Evolutionary conservation across 371 early-diverging fungal genomes (phyloP).

Genomic region (Coemansia linderi): DNA sequence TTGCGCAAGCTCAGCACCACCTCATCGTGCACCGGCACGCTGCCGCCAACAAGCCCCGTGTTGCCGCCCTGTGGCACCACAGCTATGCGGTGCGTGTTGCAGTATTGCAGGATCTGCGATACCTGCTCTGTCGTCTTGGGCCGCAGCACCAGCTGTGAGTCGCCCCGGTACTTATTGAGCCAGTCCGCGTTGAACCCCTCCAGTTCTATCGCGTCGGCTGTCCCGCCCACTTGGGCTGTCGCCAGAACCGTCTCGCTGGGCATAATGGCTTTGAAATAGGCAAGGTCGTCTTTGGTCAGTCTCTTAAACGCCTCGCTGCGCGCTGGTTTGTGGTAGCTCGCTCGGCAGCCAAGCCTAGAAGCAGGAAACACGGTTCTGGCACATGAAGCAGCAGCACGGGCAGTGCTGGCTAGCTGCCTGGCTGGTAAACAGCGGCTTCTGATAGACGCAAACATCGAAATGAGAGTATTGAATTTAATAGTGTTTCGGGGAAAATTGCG

Average conservation of each 20-base stretch:
- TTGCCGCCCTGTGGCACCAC: constrained; percentile 98
- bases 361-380: not conserved
- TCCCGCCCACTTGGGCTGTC: constrained; percentile 49
- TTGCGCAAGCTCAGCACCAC: constrained; percentile 75
- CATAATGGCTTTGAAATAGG: constrained; percentile 33
- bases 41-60: constrained; percentile 90
- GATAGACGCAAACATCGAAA: not conserved
- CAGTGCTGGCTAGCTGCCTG: not conserved
- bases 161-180: constrained; percentile 89
- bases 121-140: constrained; percentile 89
- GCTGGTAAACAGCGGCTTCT: not conserved
- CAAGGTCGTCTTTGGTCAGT: constrained; percentile 36
- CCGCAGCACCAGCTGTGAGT: constrained; percentile 77
- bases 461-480: not conserved
- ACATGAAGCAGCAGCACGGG: not conserved
- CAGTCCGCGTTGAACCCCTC: constrained; percentile 82
- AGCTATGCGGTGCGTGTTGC: constrained; percentile 77
- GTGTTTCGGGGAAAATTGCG: not conserved
- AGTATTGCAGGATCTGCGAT: constrained; percentile 80
- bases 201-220: constrained; percentile 46
- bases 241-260: constrained; percentile 47
- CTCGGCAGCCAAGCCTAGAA: not conserved
- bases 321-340: constrained; percentile 30
- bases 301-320: constrained; percentile 33
- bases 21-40: constrained; percentile 93